A percentile compares a stretch with the other conserved stretches of the same genome.
These are phyloP conservation scores for Euphorbia tirucalli DNA, from an alignment of 345 rosid genomes.

Conservation along the genomic window DNA sequence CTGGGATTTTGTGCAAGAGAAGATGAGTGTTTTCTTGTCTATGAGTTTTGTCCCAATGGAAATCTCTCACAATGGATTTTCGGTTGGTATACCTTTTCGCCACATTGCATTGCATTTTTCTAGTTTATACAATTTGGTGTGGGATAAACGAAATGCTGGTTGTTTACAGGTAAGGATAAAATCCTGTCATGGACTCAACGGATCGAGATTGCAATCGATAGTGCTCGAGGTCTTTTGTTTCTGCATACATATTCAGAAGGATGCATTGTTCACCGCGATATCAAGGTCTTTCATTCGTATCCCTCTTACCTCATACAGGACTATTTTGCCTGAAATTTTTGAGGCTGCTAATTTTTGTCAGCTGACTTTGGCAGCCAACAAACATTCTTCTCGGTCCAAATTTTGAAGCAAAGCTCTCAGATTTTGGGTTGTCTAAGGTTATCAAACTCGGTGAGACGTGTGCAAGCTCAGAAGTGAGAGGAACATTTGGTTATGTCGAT, in stretches of 20 bases:
- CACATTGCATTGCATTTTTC: not conserved
- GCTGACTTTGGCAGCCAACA: slow-evolving; percentile 37
- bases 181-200: slow-evolving; percentile 46
- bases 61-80: slow-evolving; percentile 52
- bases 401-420: slow-evolving; percentile 54
- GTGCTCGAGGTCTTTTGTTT: slow-evolving; percentile 45
- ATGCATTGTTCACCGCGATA: slow-evolving; percentile 53
- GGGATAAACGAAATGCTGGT: not conserved
- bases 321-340: not conserved
- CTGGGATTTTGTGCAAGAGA: slow-evolving; percentile 40
- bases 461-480: slow-evolving; percentile 53
- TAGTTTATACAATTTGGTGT: not conserved
- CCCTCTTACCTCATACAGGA: not conserved
- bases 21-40: slow-evolving; percentile 47
- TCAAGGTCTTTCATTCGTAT: slow-evolving; percentile 35
- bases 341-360: not conserved
- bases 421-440: slow-evolving; percentile 50
- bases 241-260: slow-evolving; percentile 49
- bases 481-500: slow-evolving; percentile 50
- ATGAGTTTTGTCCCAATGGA: slow-evolving; percentile 48
- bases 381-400: slow-evolving; percentile 50
- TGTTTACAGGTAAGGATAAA: slow-evolving; percentile 37
- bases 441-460: slow-evolving; percentile 34
- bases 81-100: slow-evolving; percentile 23
- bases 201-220: slow-evolving; percentile 46